phyloP scores from a whole-genome alignment of 768 basidiomycete genomes.

The Agrocybe praecox region DNA sequence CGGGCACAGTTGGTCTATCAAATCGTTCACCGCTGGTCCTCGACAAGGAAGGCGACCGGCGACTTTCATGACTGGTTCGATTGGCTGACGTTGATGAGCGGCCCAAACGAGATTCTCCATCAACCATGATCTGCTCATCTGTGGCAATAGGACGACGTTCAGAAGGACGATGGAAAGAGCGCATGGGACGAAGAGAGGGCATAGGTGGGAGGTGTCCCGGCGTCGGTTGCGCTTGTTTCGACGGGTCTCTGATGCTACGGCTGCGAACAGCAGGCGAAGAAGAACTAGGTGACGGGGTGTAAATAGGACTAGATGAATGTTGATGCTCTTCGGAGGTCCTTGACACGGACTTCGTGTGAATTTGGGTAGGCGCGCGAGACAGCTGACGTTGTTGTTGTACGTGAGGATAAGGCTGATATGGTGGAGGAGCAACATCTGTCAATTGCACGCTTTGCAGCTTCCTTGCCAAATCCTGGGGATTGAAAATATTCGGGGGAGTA shows the following conservation, averaged over 20 bases:
- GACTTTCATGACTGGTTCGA: constrained; percentile 5
- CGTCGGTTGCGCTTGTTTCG: neutral
- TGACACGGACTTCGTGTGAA: constrained; percentile 16
- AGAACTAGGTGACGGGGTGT: constrained; percentile 2
- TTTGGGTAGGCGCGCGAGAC: neutral
- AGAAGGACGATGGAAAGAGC: constrained; percentile 61
- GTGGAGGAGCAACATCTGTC: constrained; percentile 7
- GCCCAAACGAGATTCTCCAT: constrained; percentile 23
- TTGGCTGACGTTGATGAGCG: neutral
- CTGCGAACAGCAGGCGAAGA: constrained; percentile 9
- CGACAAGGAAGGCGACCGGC: constrained; percentile 6
- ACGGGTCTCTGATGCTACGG: constrained; percentile 14
- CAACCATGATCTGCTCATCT: constrained; percentile 19
- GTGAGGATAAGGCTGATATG: constrained; percentile 4
- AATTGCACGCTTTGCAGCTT: constrained; percentile 57
- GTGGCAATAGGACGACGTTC: constrained; percentile 15
- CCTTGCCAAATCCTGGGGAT: constrained; percentile 59
- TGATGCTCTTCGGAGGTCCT: constrained; percentile 15
- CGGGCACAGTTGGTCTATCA: neutral
- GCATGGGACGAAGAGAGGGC: constrained; percentile 46
- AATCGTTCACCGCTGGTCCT: constrained; percentile 8
- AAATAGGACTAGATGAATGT: neutral
- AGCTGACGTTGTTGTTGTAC: constrained; percentile 1
- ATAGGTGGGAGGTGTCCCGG: constrained; percentile 19
- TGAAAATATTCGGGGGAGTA: constrained; percentile 32